Evolutionary conservation across 148 eudicot species (phyloP).

Genomic region (Amaranthus cruentus): DNA sequence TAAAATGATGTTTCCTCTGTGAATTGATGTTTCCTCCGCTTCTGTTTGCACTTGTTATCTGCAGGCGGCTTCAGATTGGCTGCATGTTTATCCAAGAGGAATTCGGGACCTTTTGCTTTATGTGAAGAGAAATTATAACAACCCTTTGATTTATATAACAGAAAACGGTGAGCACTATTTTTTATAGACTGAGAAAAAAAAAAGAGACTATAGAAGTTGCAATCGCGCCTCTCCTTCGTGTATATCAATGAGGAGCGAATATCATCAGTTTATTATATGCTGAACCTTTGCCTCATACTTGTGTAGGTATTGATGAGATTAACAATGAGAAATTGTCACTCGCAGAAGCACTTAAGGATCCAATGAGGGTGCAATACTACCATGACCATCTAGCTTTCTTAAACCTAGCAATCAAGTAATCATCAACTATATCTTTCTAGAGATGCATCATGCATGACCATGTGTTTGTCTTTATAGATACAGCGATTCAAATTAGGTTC

Average conservation of each 20-base stretch:
- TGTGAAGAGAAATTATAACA: constrained; percentile 19
- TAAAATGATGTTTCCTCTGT: background rate
- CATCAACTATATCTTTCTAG: no score
- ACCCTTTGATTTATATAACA: constrained; percentile 27
- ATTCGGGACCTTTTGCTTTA: constrained; percentile 19
- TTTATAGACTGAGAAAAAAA: background rate
- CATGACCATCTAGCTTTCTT: constrained; percentile 42
- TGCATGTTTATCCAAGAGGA: constrained; percentile 41
- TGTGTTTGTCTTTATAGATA: no score
- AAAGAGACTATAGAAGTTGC: background rate
- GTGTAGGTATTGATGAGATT: constrained; percentile 40
- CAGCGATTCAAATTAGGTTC: no score
- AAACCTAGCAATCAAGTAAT: constrained; percentile 32
- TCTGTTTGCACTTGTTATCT: background rate
- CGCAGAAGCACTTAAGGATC: constrained; percentile 31
- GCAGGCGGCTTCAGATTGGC: constrained; percentile 44
- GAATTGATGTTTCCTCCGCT: background rate
- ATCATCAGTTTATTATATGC: no score
- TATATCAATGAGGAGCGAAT: no score
- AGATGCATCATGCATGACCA: no score
- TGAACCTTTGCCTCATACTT: background rate
- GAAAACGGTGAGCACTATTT: constrained; percentile 28
- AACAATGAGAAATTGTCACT: constrained; percentile 33
- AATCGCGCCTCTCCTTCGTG: background rate
- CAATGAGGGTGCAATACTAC: constrained; percentile 36